Evolutionary conservation across 768 basidiomycete species (phyloP).

Genomic region (Leccinum subgranulosum): DNA sequence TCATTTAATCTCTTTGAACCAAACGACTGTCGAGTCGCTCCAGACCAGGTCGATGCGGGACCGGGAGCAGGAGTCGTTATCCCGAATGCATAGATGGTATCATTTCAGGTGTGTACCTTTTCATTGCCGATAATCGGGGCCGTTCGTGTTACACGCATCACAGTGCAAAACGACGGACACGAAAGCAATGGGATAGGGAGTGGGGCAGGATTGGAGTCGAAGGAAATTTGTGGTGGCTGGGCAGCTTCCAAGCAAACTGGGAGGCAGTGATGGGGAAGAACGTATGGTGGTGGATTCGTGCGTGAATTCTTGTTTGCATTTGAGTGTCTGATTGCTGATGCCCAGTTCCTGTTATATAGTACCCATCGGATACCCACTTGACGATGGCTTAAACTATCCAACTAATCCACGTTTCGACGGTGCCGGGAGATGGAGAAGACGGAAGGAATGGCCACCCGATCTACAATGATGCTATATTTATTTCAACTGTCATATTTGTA

Average conservation of each 20-base stretch:
- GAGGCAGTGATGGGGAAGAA: slow-evolving; percentile 75
- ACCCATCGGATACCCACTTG: slow-evolving; percentile 48
- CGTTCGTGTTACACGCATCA: background rate
- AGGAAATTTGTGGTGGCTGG: slow-evolving; percentile 87
- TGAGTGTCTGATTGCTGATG: background rate
- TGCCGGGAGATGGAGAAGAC: slow-evolving; percentile 62
- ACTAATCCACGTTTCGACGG: slow-evolving; percentile 72
- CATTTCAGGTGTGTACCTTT: slow-evolving; percentile 46
- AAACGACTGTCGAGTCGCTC: slow-evolving; percentile 83
- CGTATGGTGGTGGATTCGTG: slow-evolving; percentile 74
- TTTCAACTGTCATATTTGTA: background rate
- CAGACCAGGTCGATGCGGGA: slow-evolving; percentile 56
- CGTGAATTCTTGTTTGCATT: slow-evolving; percentile 32
- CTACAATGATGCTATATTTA: slow-evolving; percentile 43
- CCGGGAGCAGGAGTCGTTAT: slow-evolving; percentile 53
- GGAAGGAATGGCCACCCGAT: slow-evolving; percentile 68
- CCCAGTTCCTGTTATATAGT: slow-evolving; percentile 29
- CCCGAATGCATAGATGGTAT: slow-evolving; percentile 51
- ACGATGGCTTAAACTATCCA: slow-evolving; percentile 62
- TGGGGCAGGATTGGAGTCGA: slow-evolving; percentile 77
- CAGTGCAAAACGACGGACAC: slow-evolving; percentile 50
- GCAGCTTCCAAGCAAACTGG: slow-evolving; percentile 63
- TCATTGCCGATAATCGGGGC: background rate
- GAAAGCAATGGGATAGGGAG: slow-evolving; percentile 65
- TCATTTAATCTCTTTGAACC: slow-evolving; percentile 55